Evolutionary conservation across 2,329 filamentous ascomycete genomes (phyloP).

Genomic region (Xylaria hypoxylon): DNA sequence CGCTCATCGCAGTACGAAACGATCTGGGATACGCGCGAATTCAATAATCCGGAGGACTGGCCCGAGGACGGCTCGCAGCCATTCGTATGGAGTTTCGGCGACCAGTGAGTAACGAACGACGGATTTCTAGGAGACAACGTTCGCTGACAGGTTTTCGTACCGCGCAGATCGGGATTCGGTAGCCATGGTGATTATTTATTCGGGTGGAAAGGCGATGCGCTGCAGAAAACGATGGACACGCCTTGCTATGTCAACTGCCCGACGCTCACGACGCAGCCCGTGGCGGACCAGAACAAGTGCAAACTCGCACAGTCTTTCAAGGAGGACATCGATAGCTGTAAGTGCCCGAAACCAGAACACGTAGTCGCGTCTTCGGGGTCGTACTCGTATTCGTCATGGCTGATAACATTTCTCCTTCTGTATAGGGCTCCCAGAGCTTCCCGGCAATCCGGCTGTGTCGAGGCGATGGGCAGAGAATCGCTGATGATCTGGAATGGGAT

Average conservation of each 20-base stretch:
- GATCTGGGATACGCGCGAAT: slow-evolving; percentile 54
- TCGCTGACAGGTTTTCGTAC: background rate
- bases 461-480: slow-evolving; percentile 28
- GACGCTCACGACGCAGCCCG: slow-evolving; percentile 49
- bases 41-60: slow-evolving; percentile 54
- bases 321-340: slow-evolving; percentile 52
- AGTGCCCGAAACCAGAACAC: slow-evolving; percentile 34
- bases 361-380: background rate
- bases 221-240: slow-evolving; percentile 52
- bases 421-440: slow-evolving; percentile 43
- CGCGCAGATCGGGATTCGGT: slow-evolving; percentile 50
- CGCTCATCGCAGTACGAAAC: slow-evolving; percentile 53
- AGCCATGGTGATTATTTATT: slow-evolving; percentile 56
- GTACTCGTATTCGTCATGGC: slow-evolving; percentile 25
- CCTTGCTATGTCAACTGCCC: slow-evolving; percentile 52
- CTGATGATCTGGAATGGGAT: background rate
- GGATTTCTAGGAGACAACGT: background rate
- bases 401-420: background rate
- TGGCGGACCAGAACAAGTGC: slow-evolving; percentile 51
- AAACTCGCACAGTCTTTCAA: slow-evolving; percentile 46
- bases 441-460: slow-evolving; percentile 41
- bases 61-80: slow-evolving; percentile 54
- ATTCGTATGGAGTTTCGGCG: slow-evolving; percentile 51
- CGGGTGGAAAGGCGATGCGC: slow-evolving; percentile 56
- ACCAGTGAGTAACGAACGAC: slow-evolving; percentile 39